These are phyloP conservation scores for Begonia fuchsioides DNA, from an alignment of 306 rosid species.

Conservation along the genomic window DNA sequence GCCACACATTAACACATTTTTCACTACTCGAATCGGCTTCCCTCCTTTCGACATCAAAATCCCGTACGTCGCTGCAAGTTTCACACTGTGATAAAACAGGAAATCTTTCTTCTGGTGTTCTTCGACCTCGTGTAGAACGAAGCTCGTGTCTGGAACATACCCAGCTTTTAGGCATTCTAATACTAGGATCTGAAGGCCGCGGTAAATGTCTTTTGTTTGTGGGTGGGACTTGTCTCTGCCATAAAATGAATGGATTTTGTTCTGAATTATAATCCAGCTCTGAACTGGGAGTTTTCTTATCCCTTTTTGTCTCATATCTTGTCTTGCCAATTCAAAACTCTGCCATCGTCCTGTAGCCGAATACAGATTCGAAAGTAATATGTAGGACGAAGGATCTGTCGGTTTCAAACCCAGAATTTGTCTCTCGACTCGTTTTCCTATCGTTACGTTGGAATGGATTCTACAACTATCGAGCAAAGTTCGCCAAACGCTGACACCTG, in stretches of 20 bases:
- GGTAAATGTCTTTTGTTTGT: conserved; percentile 55
- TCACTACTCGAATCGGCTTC: too few relatives aligned
- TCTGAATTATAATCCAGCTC: conserved; percentile 59
- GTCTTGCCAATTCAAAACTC: conserved; percentile 50
- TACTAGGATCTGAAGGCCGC: conserved; percentile 66
- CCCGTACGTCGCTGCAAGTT: conserved; percentile 65
- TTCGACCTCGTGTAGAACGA: conserved; percentile 80
- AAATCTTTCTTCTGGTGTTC: conserved; percentile 63
- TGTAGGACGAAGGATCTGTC: conserved; percentile 47
- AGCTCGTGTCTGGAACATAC: conserved; percentile 65
- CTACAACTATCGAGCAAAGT: conserved; percentile 71
- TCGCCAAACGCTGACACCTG: conserved; percentile 55
- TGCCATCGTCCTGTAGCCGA: conserved; percentile 92
- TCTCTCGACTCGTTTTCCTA: conserved; percentile 49
- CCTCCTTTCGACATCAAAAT: conserved; percentile 43
- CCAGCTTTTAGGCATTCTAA: conserved; percentile 67
- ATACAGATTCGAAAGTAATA: conserved; percentile 69
- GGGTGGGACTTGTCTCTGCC: conserved; percentile 73
- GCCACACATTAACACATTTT: conserved; percentile 71
- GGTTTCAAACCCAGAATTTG: conserved; percentile 53
- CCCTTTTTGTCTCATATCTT: conserved; percentile 58
- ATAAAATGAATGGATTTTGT: conserved; percentile 67
- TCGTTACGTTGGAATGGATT: conserved; percentile 28
- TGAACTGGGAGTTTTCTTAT: conserved; percentile 59
- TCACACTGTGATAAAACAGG: conserved; percentile 56